These are phyloP conservation scores for Metschnikowia corniflorae DNA, from an alignment of 805 yeast genomes.

Conservation along the genomic window DNA sequence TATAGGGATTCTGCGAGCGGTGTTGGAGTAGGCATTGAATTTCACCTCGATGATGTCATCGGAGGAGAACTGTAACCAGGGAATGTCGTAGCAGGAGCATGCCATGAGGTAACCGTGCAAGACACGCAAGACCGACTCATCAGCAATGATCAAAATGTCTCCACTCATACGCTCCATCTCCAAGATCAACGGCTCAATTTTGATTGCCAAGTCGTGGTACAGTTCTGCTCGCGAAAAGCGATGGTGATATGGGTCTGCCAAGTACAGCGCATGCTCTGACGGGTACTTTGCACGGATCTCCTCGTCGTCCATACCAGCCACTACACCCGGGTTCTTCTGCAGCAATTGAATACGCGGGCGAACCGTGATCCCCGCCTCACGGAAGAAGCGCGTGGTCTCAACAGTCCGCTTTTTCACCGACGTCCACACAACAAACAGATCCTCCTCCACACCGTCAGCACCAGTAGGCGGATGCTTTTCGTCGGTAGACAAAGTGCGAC, in stretches of 20 bases:
- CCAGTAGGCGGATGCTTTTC: conserved; percentile 44
- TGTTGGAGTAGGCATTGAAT: conserved; percentile 80
- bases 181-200: conserved; percentile 87
- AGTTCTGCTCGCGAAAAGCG: conserved; percentile 91
- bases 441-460: conserved; percentile 55
- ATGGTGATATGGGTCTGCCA: conserved; percentile 85
- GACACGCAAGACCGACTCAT: conserved; percentile 84
- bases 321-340: conserved; percentile 86
- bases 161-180: conserved; percentile 92
- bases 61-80: conserved; percentile 70
- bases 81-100: conserved; percentile 81
- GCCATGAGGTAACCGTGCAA: conserved; percentile 95
- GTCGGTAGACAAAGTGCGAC: conserved; percentile 27
- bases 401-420: conserved; percentile 83
- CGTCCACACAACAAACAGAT: conserved; percentile 87
- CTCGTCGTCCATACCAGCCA: conserved; percentile 61
- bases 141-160: conserved; percentile 87
- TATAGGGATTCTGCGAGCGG: conserved; percentile 46
- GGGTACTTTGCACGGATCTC: conserved; percentile 63
- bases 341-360: conserved; percentile 79
- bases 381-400: conserved; percentile 71
- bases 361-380: conserved; percentile 57
- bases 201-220: conserved; percentile 91
- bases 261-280: conserved; percentile 61
- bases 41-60: conserved; percentile 83